These are phyloP conservation scores for Pezicula rhizophila DNA, from an alignment of 2,329 filamentous ascomycete genomes.

Conservation along the genomic window DNA sequence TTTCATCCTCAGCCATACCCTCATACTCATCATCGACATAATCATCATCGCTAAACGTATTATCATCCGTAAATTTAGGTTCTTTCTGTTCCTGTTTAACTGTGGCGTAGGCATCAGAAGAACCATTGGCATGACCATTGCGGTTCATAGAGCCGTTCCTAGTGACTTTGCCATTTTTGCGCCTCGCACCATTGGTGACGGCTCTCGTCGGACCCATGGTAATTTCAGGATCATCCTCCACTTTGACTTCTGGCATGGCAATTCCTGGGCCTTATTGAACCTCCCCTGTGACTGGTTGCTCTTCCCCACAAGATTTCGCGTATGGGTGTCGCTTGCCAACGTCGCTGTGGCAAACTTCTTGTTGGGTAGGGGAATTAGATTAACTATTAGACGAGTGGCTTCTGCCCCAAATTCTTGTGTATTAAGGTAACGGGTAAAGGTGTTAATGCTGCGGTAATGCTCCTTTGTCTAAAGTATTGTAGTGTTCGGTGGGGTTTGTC, in stretches of 20 bases:
- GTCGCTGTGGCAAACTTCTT: too few relatives aligned
- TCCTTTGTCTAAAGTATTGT: too few relatives aligned
- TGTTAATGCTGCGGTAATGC: too few relatives aligned
- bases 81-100: constrained; percentile 6
- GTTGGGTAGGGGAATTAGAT: too few relatives aligned
- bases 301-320: too few relatives aligned
- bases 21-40: constrained; percentile 19
- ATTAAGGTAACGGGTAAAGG: too few relatives aligned
- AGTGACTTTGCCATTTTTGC: background rate
- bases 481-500: too few relatives aligned
- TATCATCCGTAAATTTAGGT: constrained; percentile 10
- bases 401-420: too few relatives aligned
- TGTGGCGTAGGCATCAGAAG: constrained; percentile 3
- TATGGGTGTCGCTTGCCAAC: too few relatives aligned
- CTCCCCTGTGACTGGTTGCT: too few relatives aligned
- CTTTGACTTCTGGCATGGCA: background rate
- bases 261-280: too few relatives aligned
- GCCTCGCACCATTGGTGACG: background rate
- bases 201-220: background rate
- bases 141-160: background rate
- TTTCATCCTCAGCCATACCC: constrained; percentile 17
- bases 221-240: background rate
- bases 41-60: constrained; percentile 10
- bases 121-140: background rate
- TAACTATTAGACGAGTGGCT: too few relatives aligned